phyloP scores from a whole-genome alignment of 345 rosid genomes.

The Alliaria petiolata region DNA sequence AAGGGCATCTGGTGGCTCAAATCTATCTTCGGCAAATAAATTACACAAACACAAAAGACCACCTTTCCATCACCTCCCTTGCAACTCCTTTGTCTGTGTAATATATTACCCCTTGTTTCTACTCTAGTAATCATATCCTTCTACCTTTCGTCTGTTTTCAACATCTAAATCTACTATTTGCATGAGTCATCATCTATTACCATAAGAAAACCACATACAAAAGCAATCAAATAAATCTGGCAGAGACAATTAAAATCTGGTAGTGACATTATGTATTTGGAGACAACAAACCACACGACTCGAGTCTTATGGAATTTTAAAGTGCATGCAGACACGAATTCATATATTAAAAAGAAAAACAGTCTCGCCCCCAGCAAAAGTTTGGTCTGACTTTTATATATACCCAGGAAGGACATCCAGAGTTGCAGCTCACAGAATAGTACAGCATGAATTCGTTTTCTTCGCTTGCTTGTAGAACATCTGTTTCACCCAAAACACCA shows the following conservation, averaged over 20 bases:
- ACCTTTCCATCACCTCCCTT: background rate
- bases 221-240: background rate
- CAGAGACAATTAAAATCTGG: background rate
- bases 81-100: background rate
- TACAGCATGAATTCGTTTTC: conserved; percentile 93
- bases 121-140: background rate
- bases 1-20: conserved; percentile 92
- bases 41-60: background rate
- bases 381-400: conserved; percentile 16
- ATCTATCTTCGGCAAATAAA: conserved; percentile 61
- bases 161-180: background rate
- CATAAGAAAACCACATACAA: background rate
- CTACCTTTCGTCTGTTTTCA: background rate
- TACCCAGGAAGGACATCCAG: conserved; percentile 8
- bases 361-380: conserved; percentile 13
- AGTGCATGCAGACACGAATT: conserved; percentile 5
- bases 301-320: conserved; percentile 3
- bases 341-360: background rate
- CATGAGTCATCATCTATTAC: background rate
- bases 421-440: conserved; percentile 56
- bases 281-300: conserved; percentile 17
- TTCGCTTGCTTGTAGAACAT: conserved; percentile 99
- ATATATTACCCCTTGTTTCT: background rate
- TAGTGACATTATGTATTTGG: conserved; percentile 5
- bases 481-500: conserved; percentile 46